Evolutionary conservation across 768 basidiomycete genomes (phyloP).

Genomic region (Tylopilus vinaceipallidus): DNA sequence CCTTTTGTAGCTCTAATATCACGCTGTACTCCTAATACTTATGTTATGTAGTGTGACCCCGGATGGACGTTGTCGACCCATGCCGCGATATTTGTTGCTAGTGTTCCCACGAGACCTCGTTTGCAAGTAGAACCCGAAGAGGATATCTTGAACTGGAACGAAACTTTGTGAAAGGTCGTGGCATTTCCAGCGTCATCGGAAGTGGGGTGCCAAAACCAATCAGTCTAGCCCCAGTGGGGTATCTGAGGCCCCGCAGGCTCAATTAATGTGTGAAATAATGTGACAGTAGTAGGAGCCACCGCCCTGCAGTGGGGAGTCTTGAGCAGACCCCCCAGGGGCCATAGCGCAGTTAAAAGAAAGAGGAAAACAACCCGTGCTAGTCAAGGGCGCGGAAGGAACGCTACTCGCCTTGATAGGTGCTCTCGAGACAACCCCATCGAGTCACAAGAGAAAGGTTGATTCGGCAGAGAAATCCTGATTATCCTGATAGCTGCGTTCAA

Average conservation of each 20-base stretch:
- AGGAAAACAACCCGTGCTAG: no score
- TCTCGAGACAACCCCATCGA: neutral
- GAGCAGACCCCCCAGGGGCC: no score
- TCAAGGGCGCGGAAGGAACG: neutral
- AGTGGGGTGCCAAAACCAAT: neutral
- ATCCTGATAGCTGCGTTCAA: no score
- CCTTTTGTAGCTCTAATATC: slow-evolving; percentile 8
- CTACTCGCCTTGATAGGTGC: neutral
- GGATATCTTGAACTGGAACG: no score
- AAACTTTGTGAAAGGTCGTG: neutral
- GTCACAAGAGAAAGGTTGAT: neutral
- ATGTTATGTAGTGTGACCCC: slow-evolving; percentile 4
- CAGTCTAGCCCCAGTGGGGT: slow-evolving; percentile 5
- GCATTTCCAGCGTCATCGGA: neutral
- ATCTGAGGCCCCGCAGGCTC: slow-evolving; percentile 6
- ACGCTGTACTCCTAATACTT: slow-evolving; percentile 10
- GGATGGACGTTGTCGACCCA: neutral
- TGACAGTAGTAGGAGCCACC: no score
- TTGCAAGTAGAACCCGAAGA: no score
- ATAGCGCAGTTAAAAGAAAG: no score
- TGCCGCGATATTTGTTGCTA: neutral
- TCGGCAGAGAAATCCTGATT: neutral
- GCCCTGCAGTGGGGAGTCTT: no score
- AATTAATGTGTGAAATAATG: neutral
- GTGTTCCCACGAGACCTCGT: neutral